These are phyloP conservation scores for Botrytis cinerea DNA, from an alignment of 2,329 filamentous ascomycete genomes.

Conservation along the genomic window DNA sequence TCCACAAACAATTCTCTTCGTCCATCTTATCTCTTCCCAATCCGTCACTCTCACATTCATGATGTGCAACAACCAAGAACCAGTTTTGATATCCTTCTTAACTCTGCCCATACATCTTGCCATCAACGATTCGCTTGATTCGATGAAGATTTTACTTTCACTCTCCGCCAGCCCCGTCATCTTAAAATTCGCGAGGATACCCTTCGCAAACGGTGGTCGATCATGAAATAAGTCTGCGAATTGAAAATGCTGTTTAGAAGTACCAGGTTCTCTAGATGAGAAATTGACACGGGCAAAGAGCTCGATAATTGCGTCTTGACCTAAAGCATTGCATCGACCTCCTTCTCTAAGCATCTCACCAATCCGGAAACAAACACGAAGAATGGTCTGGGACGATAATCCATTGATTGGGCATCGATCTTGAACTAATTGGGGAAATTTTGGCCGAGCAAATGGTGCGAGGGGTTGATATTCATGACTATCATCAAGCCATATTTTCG, in stretches of 20 bases:
- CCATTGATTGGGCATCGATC: slow-evolving; percentile 58
- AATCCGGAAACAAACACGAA: slow-evolving; percentile 65
- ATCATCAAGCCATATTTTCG: slow-evolving; percentile 30
- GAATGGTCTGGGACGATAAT: slow-evolving; percentile 48
- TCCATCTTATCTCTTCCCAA: slow-evolving; percentile 56
- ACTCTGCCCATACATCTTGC: slow-evolving; percentile 53
- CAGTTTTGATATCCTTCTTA: slow-evolving; percentile 47
- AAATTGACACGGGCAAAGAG: slow-evolving; percentile 62
- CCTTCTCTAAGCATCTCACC: slow-evolving; percentile 59
- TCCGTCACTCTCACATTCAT: slow-evolving; percentile 54
- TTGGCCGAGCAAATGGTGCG: slow-evolving; percentile 51
- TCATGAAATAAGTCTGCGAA: slow-evolving; percentile 64
- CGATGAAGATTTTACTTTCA: slow-evolving; percentile 49
- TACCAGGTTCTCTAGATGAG: slow-evolving; percentile 55
- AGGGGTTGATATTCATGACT: slow-evolving; percentile 38
- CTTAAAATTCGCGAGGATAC: slow-evolving; percentile 50
- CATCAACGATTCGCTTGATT: slow-evolving; percentile 41
- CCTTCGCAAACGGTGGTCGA: slow-evolving; percentile 55
- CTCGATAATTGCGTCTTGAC: slow-evolving; percentile 59
- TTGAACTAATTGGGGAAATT: slow-evolving; percentile 52
- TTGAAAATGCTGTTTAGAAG: slow-evolving; percentile 61
- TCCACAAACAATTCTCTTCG: slow-evolving; percentile 47
- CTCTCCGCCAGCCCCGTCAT: slow-evolving; percentile 48
- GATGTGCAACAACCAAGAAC: slow-evolving; percentile 46
- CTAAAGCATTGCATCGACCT: slow-evolving; percentile 46